These are phyloP conservation scores for Trichophaea hybrida DNA, from an alignment of 2,329 filamentous ascomycete species.

Conservation along the genomic window DNA sequence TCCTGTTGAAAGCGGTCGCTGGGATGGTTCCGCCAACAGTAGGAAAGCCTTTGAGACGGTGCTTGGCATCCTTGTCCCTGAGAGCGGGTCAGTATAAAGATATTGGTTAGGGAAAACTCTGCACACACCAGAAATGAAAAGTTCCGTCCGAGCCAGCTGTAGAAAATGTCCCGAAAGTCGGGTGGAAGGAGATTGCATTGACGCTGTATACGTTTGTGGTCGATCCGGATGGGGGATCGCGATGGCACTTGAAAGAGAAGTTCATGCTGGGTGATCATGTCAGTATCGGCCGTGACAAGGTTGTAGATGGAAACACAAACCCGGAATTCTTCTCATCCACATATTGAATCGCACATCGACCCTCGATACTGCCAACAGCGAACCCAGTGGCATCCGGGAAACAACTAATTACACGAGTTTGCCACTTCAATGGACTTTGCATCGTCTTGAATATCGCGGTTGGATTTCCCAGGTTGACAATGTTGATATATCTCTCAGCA, in stretches of 20 bases:
- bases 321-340: conserved; percentile 85
- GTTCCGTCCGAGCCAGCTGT: conserved; percentile 91
- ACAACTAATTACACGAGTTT: conserved; percentile 88
- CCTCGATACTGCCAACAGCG: conserved; percentile 91
- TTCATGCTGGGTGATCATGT: conserved; percentile 46
- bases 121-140: conserved; percentile 73
- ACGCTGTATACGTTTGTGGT: conserved; percentile 83
- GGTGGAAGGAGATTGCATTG: conserved; percentile 96
- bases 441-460: conserved; percentile 90
- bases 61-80: conserved; percentile 76
- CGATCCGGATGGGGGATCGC: conserved; percentile 58
- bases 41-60: conserved; percentile 78
- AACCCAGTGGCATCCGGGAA: conserved; percentile 86
- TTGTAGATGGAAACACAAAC: conserved; percentile 33
- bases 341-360: conserved; percentile 94
- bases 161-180: conserved; percentile 92
- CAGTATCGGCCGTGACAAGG: not conserved
- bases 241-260: conserved; percentile 99
- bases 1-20: conserved; percentile 78
- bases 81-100: conserved; percentile 37
- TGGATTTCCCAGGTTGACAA: conserved; percentile 79
- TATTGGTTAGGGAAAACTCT: conserved; percentile 39
- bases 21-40: conserved; percentile 75
- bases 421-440: conserved; percentile 94
- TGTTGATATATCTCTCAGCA: conserved; percentile 89